These are phyloP conservation scores for Neolentinus lepideus DNA, from an alignment of 1,284 basidiomycete genomes.

Conservation along the genomic window DNA sequence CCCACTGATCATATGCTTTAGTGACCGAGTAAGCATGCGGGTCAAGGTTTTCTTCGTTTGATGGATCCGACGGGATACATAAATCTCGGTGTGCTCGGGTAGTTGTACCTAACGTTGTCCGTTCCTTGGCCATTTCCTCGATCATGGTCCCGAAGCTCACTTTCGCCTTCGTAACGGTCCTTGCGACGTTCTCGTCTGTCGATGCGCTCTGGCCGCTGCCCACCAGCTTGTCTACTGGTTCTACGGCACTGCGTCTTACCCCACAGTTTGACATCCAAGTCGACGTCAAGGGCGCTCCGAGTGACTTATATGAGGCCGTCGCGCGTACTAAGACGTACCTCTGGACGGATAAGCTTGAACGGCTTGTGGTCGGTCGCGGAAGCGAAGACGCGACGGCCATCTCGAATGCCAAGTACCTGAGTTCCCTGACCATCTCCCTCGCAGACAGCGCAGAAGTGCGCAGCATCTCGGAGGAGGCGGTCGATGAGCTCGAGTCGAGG, in stretches of 20 bases:
- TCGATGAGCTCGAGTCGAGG: conserved; percentile 42
- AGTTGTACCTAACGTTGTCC: neutral
- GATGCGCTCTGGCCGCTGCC: conserved; percentile 61
- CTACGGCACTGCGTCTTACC: conserved; percentile 41
- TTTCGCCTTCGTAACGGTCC: neutral
- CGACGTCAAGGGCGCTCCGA: conserved; percentile 25
- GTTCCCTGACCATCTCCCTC: conserved; percentile 34
- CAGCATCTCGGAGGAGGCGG: conserved; percentile 48
- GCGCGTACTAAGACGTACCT: conserved; percentile 30
- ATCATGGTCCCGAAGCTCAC: neutral
- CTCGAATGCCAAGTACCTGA: conserved; percentile 14
- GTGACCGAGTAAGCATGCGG: neutral
- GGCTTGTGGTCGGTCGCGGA: conserved; percentile 44
- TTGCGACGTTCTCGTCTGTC: neutral
- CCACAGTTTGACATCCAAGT: conserved; percentile 37
- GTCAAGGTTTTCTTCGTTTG: neutral
- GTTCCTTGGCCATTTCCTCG: neutral
- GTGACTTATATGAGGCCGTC: conserved; percentile 40
- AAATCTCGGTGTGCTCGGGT: neutral
- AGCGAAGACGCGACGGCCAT: conserved; percentile 29
- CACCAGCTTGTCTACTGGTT: conserved; percentile 38
- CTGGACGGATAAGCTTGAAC: conserved; percentile 34
- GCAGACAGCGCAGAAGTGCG: conserved; percentile 20
- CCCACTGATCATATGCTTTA: neutral
- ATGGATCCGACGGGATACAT: neutral